phyloP scores from a whole-genome alignment of 1,284 basidiomycete species.

The Puccinia hordei region DNA sequence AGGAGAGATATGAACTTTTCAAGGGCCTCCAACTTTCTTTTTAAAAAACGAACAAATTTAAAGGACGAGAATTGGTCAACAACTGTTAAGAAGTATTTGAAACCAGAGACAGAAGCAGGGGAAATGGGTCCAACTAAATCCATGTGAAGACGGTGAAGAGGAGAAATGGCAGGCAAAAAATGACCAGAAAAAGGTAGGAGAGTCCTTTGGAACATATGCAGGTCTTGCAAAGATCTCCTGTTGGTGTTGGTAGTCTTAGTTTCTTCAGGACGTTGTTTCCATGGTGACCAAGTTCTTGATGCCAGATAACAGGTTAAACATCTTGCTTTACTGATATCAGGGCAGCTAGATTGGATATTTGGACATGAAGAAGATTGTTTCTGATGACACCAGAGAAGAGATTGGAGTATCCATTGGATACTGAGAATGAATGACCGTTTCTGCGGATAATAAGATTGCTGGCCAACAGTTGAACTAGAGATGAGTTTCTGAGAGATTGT shows the following conservation, averaged over 20 bases:
- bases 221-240: neutral
- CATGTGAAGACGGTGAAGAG: constrained; percentile 1
- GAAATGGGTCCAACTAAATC: constrained; percentile 19
- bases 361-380: neutral
- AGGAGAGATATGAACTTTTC: neutral
- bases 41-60: constrained; percentile 15
- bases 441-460: neutral
- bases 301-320: neutral
- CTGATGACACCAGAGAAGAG: neutral
- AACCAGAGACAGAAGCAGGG: neutral
- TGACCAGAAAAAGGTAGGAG: neutral
- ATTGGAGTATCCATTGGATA: neutral
- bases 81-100: neutral
- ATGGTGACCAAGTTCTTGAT: neutral
- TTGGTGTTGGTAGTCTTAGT: neutral
- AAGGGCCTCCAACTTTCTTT: constrained; percentile 5
- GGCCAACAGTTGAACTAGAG: neutral
- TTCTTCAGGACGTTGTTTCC: neutral
- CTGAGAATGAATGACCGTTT: neutral
- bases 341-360: neutral
- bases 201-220: constrained; percentile 6
- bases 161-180: neutral
- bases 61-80: constrained; percentile 24
- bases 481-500: neutral
- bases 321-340: neutral